These are phyloP conservation scores for Liriodendron chinense DNA, from an alignment of 164 flowering plant species.

Conservation along the genomic window DNA sequence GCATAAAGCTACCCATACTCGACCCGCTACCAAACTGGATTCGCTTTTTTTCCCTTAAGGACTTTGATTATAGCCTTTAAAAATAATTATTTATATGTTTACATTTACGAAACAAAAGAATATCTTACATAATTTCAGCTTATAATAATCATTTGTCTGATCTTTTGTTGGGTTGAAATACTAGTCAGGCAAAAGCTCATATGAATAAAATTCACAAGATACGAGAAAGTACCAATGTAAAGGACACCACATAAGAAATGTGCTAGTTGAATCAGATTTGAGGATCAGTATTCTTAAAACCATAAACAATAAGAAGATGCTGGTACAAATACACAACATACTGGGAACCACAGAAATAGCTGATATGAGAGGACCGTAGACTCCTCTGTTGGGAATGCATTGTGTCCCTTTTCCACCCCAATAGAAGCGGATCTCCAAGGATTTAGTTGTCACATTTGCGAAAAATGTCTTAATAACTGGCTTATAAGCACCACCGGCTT, in stretches of 20 bases:
- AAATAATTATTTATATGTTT: neutral
- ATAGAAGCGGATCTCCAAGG: constrained; percentile 37
- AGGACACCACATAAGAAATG: neutral
- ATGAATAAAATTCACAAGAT: too few relatives aligned
- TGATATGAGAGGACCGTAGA: constrained; percentile 53
- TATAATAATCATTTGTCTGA: too few relatives aligned
- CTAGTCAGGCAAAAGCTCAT: too few relatives aligned
- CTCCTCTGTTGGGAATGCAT: constrained; percentile 35
- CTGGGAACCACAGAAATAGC: constrained; percentile 37
- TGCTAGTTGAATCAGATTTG: neutral
- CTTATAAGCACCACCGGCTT: constrained; percentile 44
- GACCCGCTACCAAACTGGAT: too few relatives aligned
- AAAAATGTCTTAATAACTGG: constrained; percentile 18
- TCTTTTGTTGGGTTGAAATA: too few relatives aligned
- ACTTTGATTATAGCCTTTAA: neutral
- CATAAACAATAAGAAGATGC: neutral
- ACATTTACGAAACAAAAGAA: too few relatives aligned
- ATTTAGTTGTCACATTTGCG: constrained; percentile 29
- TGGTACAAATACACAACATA: neutral
- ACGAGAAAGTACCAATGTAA: too few relatives aligned
- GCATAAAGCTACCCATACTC: too few relatives aligned
- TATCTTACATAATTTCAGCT: too few relatives aligned
- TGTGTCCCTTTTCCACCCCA: constrained; percentile 57
- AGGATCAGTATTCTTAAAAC: too few relatives aligned
- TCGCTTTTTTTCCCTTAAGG: too few relatives aligned